phyloP scores from a whole-genome alignment of 768 basidiomycete species.

The Suillus hirtellus region DNA sequence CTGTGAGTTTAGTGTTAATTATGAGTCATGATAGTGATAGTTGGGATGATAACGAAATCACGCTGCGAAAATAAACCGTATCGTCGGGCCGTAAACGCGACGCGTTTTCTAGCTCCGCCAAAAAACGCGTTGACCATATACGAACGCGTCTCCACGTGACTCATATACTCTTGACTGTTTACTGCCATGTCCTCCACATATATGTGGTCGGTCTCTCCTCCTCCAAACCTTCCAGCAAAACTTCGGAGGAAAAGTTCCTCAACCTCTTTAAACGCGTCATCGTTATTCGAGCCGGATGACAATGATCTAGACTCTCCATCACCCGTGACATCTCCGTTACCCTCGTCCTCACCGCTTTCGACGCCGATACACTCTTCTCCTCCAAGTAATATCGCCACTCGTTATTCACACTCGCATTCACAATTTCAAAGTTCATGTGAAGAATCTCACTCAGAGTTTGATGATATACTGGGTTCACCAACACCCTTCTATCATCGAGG shows the following conservation, averaged over 20 bases:
- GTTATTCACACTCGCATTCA: background rate
- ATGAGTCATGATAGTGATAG: background rate
- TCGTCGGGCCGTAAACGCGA: background rate
- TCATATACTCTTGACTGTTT: constrained; percentile 28
- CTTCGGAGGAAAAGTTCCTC: constrained; percentile 27
- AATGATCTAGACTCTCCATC: constrained; percentile 9
- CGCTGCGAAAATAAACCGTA: background rate
- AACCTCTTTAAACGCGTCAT: constrained; percentile 14
- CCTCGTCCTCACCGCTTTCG: constrained; percentile 22
- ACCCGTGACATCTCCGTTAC: constrained; percentile 19
- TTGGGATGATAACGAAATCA: background rate
- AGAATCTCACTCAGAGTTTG: background rate
- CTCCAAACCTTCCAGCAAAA: constrained; percentile 20
- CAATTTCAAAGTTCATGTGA: background rate
- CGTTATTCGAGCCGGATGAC: constrained; percentile 6
- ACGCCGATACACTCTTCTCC: constrained; percentile 17
- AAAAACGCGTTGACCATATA: constrained; percentile 35
- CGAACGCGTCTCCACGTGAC: constrained; percentile 29
- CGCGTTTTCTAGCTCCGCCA: constrained; percentile 29
- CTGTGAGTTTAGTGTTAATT: background rate
- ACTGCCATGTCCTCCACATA: constrained; percentile 29
- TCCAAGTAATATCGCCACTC: background rate
- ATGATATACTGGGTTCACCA: constrained; percentile 8
- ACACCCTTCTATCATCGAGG: constrained; percentile 7
- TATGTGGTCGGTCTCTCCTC: constrained; percentile 12